Base-by-base conservation (phyloP, 2,329 filamentous ascomycete species). In the Pseudogymnoascus sp. region DNA sequence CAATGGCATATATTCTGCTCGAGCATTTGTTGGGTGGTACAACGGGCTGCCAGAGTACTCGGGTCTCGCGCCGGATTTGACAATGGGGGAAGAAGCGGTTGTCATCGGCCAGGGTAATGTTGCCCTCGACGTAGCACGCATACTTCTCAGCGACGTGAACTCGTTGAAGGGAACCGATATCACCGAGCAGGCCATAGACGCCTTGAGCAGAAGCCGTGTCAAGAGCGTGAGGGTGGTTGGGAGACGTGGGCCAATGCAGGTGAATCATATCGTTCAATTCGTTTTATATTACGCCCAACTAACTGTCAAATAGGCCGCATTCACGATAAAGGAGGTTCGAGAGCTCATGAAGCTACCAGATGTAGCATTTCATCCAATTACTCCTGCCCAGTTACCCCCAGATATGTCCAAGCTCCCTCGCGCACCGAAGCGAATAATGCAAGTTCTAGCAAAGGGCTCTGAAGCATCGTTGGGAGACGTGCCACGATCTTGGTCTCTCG, bases 1-100 rank as follows among this genome's bases (percentile, higher is more conserved):
- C 5, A 79, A 81, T 25, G 91, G 90, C 2, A 85, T 97, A 16
- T 88, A 92, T 73, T 96, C 92, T 6, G 94, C 94, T 1, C 85
- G 94, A 28, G 88, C 92, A 40, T 97, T 97, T 73, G 94, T 99
- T 1, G 94, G 92, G 16, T 99, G 94, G 94, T 99, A 99, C 75
- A 99, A 99, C 74, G 94, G 94, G 2, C 81, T 96, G 2, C 94
- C 94, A 0, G 90, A 95, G 69, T 90, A 90, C 72, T 83, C 88
- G 18, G 75, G 82, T 68, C 77, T 96, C 6, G 78, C 82, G n/a
- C 90, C 92, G 0, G 84, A 91, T 71, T 80, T 97, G 25, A 83
- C 85, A 0, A 79, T 80, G 8, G 89, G 89, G 0, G 91, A 96
- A 60, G 87, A 92, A 65, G 94, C 91, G 1, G 85, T 97, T 33